Evolutionary conservation across 176 grass and related monocot species (phyloP), one percentile per base, ranked within the genome.

Genomic region (Stipa capillata): DNA sequence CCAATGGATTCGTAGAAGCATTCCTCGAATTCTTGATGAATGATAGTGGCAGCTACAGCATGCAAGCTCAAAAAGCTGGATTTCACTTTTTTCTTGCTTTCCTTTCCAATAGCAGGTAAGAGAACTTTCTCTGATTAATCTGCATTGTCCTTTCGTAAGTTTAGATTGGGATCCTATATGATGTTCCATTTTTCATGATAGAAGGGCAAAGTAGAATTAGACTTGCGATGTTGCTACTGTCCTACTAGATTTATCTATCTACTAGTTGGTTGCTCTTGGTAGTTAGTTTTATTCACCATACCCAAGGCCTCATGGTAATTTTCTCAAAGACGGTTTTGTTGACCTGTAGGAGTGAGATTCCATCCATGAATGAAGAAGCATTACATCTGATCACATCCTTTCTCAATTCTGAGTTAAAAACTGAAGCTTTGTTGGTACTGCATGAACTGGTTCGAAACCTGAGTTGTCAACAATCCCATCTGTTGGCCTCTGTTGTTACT

Each of bases 1-100:
- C 74, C 28, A 94, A 90, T 87, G 92, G 96, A 55, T 98, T 98
- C 84, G 17, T 84, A 64, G 92, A 99, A 87, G 90, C 92, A 85
- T 85, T 99, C 65, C 80, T 87, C 71, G 58, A 78, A 9, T 90
- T 89, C 42, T 42, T 87, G 93, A 79, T 85, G 60, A 90, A 85
- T 83, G 83, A 80, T 29, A 70, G 24, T 78, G 70, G 56, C 15
- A 21, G 14, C 55, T 83, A 37, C 78, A 73, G 69, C 85, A 76
- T 84, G 25, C 73, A 89, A 81, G 75, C 75, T 82, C 85, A 72
- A 42, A 91, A 75, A 79, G 79, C 56, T 69, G 87, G 83, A 85
- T 44, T 85, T 77, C 90, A 89, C 4, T 83, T 99, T 66, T 89
- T 99, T 69, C 89, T 89, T 78, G 58, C 87, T 62, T 93, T 95